A percentile compares a stretch with the other conserved stretches of the same genome.
These are phyloP conservation scores for Clonostachys solani DNA, from an alignment of 2,329 filamentous ascomycete species.

Conservation along the genomic window DNA sequence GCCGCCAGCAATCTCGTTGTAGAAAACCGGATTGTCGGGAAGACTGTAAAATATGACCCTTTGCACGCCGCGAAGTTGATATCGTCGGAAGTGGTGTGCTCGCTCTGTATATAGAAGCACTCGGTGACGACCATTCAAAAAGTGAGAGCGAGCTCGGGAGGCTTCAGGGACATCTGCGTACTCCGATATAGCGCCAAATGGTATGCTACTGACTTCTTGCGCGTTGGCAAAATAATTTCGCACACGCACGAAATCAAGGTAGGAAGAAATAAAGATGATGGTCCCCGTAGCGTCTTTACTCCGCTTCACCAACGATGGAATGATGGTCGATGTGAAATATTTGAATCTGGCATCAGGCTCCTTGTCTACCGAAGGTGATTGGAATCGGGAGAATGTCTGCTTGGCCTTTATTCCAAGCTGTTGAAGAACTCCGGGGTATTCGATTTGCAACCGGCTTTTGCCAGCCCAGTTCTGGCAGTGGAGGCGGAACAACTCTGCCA, in stretches of 20 bases:
- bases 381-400: conserved; percentile 89
- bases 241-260: conserved; percentile 91
- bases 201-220: conserved; percentile 42
- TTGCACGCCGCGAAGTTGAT: conserved; percentile 75
- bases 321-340: conserved; percentile 79
- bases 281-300: conserved; percentile 63
- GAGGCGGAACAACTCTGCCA: conserved; percentile 72
- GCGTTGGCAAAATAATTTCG: conserved; percentile 87
- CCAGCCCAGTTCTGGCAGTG: conserved; percentile 80
- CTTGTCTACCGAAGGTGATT: conserved; percentile 60
- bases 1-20: conserved; percentile 68
- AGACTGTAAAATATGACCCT: conserved; percentile 85
- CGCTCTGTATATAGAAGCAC: conserved; percentile 89
- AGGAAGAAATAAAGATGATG: conserved; percentile 85
- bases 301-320: conserved; percentile 70
- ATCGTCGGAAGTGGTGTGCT: conserved; percentile 95
- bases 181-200: conserved; percentile 78
- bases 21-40: conserved; percentile 84
- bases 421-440: conserved; percentile 69
- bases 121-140: conserved; percentile 75
- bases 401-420: conserved; percentile 67
- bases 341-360: conserved; percentile 89
- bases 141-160: conserved; percentile 81
- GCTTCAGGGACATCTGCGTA: conserved; percentile 78
- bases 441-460: conserved; percentile 67